Conservation (phyloP, 805 yeast species). For the Pichia thaimueangensis region DNA sequence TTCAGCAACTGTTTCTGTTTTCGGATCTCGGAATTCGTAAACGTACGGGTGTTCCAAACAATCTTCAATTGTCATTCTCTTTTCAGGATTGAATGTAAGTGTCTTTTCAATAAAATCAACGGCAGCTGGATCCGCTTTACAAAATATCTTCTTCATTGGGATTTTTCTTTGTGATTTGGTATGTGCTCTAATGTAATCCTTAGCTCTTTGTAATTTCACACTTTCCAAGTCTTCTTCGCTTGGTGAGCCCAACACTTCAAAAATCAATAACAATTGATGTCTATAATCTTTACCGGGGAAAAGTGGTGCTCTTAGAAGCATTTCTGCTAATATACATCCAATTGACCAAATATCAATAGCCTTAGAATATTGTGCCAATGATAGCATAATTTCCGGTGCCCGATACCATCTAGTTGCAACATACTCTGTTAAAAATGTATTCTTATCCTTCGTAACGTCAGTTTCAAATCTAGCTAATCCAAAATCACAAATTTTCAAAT, state of each 20-base stretch:
- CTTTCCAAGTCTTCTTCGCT: conserved; percentile 65
- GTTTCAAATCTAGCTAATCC: conserved; percentile 60
- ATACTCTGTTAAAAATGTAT: conserved; percentile 58
- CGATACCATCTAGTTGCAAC: conserved; percentile 85
- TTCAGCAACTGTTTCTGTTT: conserved; percentile 58
- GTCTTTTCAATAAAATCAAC: conserved; percentile 63
- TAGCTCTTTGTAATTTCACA: conserved; percentile 67
- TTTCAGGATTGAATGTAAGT: conserved; percentile 74
- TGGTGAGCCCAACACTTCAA: conserved; percentile 70
- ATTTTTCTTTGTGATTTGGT: conserved; percentile 43
- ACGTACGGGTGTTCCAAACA: conserved; percentile 81
- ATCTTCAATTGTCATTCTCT: conserved; percentile 74
- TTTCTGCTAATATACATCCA: conserved; percentile 72
- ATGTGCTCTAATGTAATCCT: conserved; percentile 61
- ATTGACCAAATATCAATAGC: conserved; percentile 80
- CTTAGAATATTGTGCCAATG: conserved; percentile 63
- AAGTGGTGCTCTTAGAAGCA: conserved; percentile 54
- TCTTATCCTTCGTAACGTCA: conserved; percentile 30
- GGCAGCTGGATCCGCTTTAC: conserved; percentile 43
- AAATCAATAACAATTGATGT: conserved; percentile 58
- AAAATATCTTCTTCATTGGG: conserved; percentile 44
- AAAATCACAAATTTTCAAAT: conserved; percentile 72
- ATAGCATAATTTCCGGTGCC: conserved; percentile 78
- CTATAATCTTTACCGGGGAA: conserved; percentile 74
- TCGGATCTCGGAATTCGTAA: conserved; percentile 59